phyloP scores from a whole-genome alignment of 2,329 filamentous ascomycete species.

The Mariannaea sp. region DNA sequence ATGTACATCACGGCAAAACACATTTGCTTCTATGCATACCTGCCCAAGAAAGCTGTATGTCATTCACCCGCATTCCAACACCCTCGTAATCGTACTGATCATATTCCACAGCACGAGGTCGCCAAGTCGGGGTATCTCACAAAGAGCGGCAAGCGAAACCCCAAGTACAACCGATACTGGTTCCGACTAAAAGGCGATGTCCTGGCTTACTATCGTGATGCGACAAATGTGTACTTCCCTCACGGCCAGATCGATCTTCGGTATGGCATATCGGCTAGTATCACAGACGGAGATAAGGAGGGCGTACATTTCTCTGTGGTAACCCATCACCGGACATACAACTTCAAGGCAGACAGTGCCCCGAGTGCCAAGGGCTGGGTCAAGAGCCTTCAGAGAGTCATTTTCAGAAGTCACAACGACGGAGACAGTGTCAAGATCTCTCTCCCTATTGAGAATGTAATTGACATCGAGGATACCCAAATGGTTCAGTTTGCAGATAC shows the following conservation, averaged over 20 bases:
- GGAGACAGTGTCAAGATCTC: constrained; percentile 97
- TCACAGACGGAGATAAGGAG: constrained; percentile 79
- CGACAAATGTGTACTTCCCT: constrained; percentile 87
- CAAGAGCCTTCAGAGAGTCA: constrained; percentile 88
- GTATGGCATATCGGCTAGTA: constrained; percentile 84
- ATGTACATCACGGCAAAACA: constrained; percentile 94
- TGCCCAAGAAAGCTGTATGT: constrained; percentile 87
- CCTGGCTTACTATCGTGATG: constrained; percentile 83
- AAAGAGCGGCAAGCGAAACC: constrained; percentile 87
- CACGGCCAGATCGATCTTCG: constrained; percentile 89
- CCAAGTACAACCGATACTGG: constrained; percentile 89
- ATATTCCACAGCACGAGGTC: constrained; percentile 61
- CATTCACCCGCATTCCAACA: constrained; percentile 2
- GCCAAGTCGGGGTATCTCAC: constrained; percentile 87
- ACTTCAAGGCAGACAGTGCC: constrained; percentile 86
- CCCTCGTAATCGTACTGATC: constrained; percentile 20
- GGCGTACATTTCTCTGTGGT: constrained; percentile 77
- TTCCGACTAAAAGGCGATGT: constrained; percentile 92
- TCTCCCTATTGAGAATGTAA: constrained; percentile 82
- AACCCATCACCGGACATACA: constrained; percentile 81
- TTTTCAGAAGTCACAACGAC: constrained; percentile 94
- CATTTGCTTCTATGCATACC: constrained; percentile 95
- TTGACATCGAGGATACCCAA: constrained; percentile 90
- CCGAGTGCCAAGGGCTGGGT: constrained; percentile 96
- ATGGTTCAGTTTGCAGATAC: constrained; percentile 93